Conservation (phyloP, 108 stramenopile species). For the Chaetoceros tenuissimus region DNA sequence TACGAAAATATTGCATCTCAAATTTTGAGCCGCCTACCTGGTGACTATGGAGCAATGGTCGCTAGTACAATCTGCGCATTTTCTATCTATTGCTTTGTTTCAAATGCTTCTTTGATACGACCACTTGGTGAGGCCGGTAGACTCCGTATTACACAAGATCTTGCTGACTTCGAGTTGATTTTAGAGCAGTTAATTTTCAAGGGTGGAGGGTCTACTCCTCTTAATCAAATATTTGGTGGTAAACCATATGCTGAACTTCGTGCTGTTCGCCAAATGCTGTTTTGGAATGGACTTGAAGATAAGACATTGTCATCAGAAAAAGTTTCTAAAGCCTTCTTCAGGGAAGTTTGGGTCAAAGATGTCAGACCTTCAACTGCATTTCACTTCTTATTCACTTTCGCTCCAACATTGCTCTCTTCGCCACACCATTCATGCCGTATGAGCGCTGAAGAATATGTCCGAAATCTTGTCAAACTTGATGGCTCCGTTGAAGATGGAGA, state of each 20-base stretch:
- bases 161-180: constrained; percentile 74
- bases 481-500: constrained; percentile 80
- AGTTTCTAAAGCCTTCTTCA: constrained; percentile 59
- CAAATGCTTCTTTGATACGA: constrained; percentile 67
- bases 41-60: constrained; percentile 45
- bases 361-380: constrained; percentile 74
- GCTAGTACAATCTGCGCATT: constrained; percentile 66
- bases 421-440: constrained; percentile 79
- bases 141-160: constrained; percentile 71
- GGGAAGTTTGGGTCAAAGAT: constrained; percentile 77
- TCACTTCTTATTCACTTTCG: constrained; percentile 78
- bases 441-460: constrained; percentile 60
- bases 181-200: constrained; percentile 63
- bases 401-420: constrained; percentile 64
- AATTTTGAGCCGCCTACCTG: constrained; percentile 57
- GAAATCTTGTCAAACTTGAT: constrained; percentile 51
- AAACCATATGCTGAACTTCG: constrained; percentile 80
- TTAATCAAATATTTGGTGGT: constrained; percentile 62
- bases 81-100: constrained; percentile 78
- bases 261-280: constrained; percentile 76
- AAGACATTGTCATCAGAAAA: constrained; percentile 28
- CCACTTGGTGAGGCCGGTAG: constrained; percentile 61
- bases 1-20: constrained; percentile 48
- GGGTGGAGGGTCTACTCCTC: constrained; percentile 26
- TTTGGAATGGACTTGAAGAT: constrained; percentile 78